phyloP scores from a whole-genome alignment of 768 basidiomycete species.

The Tephrocybe rancida region DNA sequence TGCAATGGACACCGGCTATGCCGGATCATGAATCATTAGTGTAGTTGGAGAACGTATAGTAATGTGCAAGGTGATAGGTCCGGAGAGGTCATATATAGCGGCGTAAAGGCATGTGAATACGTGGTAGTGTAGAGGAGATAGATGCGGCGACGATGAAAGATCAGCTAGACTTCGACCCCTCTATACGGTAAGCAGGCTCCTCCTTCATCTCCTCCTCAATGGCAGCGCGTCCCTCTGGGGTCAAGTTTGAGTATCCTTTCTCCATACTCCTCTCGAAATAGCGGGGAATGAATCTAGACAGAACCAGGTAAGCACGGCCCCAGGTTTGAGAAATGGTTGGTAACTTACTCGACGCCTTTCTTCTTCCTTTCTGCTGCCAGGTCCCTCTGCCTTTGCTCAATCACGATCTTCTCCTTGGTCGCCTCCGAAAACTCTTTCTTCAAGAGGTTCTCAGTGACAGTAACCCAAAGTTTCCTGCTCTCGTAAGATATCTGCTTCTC shows the following conservation, averaged over 20 bases:
- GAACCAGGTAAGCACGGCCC: neutral
- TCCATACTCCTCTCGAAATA: conserved; percentile 76
- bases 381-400: conserved; percentile 94
- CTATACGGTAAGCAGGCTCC: conserved; percentile 30
- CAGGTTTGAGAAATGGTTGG: neutral
- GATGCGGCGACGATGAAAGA: neutral
- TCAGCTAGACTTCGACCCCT: conserved; percentile 18
- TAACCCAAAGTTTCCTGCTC: conserved; percentile 87
- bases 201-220: conserved; percentile 73
- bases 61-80: conserved; percentile 1
- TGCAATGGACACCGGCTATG: no score
- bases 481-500: conserved; percentile 78
- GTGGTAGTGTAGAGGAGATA: neutral
- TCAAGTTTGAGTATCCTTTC: conserved; percentile 69
- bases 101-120: neutral
- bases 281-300: conserved; percentile 62
- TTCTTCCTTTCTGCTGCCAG: conserved; percentile 85
- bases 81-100: neutral
- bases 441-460: conserved; percentile 72
- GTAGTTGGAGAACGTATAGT: neutral
- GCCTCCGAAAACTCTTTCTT: conserved; percentile 91
- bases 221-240: conserved; percentile 67
- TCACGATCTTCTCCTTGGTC: conserved; percentile 85
- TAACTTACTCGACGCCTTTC: conserved; percentile 74
- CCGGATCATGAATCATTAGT: conserved; percentile 1